Conservation (phyloP, 208 protist genomes). For the Angomonas deanei region DNA sequence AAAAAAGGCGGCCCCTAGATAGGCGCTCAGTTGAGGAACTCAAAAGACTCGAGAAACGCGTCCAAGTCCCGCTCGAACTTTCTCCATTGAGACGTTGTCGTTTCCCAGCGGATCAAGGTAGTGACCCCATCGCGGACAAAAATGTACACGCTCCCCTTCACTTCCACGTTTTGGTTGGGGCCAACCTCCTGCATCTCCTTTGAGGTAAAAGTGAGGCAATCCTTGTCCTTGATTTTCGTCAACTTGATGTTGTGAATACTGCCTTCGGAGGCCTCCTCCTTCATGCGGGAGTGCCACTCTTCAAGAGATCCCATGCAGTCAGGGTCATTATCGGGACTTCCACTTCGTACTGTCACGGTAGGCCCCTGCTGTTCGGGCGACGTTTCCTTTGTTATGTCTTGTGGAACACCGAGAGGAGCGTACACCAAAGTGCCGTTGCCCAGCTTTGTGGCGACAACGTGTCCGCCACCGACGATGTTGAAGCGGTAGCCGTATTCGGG, state of each 20-base stretch:
- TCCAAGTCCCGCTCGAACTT: conserved; percentile 68
- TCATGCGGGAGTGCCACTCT: conserved; percentile 58
- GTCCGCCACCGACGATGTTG: conserved; percentile 38
- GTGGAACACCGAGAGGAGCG: conserved; percentile 44
- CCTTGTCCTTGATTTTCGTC: conserved; percentile 25
- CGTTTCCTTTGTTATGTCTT: conserved; percentile 21
- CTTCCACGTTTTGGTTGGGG: conserved; percentile 49
- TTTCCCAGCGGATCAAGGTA: conserved; percentile 72
- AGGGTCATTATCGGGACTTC: conserved; percentile 52
- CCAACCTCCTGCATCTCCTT: conserved; percentile 77
- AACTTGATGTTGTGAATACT: conserved; percentile 48
- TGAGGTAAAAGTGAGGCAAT: conserved; percentile 61
- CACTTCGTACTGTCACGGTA: conserved; percentile 66
- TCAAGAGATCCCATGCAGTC: conserved; percentile 64
- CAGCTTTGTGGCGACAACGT: conserved; percentile 59
- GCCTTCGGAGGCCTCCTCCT: conserved; percentile 36
- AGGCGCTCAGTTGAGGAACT: conserved; percentile 16
- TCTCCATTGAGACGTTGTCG: conserved; percentile 31
- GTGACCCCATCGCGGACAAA: conserved; percentile 60
- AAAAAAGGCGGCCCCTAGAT: neutral
- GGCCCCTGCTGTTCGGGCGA: conserved; percentile 42
- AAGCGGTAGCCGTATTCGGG: conserved; percentile 57
- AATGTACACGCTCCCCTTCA: conserved; percentile 58
- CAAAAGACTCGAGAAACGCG: conserved; percentile 57
- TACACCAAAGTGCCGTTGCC: conserved; percentile 66